Base-by-base conservation (phyloP, 1,284 basidiomycete species). In the Fomes fomentarius region DNA sequence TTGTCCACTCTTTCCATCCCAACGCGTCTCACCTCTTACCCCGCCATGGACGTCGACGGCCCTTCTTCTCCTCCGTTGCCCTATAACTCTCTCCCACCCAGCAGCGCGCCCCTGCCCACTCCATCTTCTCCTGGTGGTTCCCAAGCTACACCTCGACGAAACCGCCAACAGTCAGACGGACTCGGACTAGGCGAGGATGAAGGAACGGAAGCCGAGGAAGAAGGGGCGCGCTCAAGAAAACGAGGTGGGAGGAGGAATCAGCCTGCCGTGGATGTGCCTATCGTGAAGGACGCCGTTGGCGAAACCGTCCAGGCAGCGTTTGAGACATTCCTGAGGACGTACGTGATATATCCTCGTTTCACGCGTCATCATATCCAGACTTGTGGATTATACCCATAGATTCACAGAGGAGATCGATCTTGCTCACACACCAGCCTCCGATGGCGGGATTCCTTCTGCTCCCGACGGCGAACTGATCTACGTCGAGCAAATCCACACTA, bases 291-390 rank as follows among this genome's bases (percentile, higher is more conserved):
- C 72, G 85, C 89, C 35, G 94, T 96, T 12, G 95, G 95, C 47
- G 95, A 98, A 73, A 92, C 90, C 64, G 91, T 98, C 3, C 86
- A 89, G 56, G 92, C 95, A 67, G 89, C 88, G 63, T 98, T 98
- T 68, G 89, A 92, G 68, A 83, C 84, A 5, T 98, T 99, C 73
- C 74, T 99, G 50, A 91, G 94, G 75, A 89, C 84, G 94, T 97
- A 69, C 65, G 91, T 74, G 15, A 15, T 19, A 4, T 30, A 10
- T 14, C 31, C 6, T 1, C 24, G 15, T 7, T 15, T 15, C 3
- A 15, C 40, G 22, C 28, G 14, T 30, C 14, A 15, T 44, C 8
- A 15, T 9, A 17, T 26, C 43, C 4, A 4, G 6, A 7, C 2
- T 31, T 30, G 26, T 22, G 15, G 39, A 10, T 1, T 4, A 12